Base-by-base conservation (phyloP, 768 basidiomycete genomes). In the Cyathus striatus region DNA sequence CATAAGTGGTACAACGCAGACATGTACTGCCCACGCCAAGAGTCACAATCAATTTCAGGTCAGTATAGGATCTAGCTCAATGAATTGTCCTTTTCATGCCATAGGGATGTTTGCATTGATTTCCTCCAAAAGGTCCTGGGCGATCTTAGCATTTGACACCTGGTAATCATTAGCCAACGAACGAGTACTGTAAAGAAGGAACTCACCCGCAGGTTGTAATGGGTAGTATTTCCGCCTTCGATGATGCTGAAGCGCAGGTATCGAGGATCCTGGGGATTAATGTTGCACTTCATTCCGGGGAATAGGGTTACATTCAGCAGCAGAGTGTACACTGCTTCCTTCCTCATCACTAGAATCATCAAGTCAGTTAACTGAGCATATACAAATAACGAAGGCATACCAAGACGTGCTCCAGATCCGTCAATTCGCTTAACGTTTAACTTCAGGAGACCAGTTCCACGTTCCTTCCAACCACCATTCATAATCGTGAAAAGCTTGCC, bases 161-260 rank as follows among this genome's bases (percentile, higher is more conserved):
- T 88, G 40, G 10, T 14, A 22, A 36, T 47, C 16, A 27, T 32
- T 42, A 40, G 38, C 24, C 24, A 40, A 18, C 39, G n/a, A 40
- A 41, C 23, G 42, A 45, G 12, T 40, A 50, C n/a, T n/a, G 18
- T 20, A 38, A 26, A 3, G 52, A 55, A 45, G 17, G 25, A 21
- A 43, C 79, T 41, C 48, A 88, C 87, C 64, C 83, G 73, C 41
- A 90, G 60, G 61, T 88, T 90, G 59, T 87, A 90, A 56, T 88
- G 86, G 10, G 73, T 73, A 3, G 80, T 73, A 22, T 53, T 58
- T 33, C 78, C 76, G 35, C 68, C 64, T 53, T 86, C 83, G 40
- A 89, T 79, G 27, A 76, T 78, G 53, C 84, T 84, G 60, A 90
- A 82, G 42, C 86, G 71, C 53, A 90, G 56, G 62, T 89, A 90